These are phyloP conservation scores for Cutaneotrichosporon mucoides DNA, from an alignment of 1,284 basidiomycete genomes.

Conservation along the genomic window DNA sequence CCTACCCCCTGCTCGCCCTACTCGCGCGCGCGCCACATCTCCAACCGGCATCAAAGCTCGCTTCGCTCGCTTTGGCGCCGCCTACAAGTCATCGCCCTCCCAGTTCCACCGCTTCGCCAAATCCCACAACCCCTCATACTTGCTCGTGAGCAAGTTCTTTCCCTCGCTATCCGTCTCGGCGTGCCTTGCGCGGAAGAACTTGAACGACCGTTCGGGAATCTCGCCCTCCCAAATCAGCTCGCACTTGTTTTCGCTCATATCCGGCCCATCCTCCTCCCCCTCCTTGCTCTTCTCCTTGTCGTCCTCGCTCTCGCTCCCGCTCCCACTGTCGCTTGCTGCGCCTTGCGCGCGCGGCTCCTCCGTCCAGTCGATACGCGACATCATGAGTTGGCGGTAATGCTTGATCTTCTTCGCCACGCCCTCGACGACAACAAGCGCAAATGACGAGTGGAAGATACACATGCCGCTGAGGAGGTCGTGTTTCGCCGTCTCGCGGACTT, in stretches of 20 bases:
- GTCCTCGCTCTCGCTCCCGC: conserved; percentile 42
- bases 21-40: too few species aligned
- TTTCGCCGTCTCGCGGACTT: conserved; percentile 92
- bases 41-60: too few species aligned
- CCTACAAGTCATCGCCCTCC: conserved; percentile 45
- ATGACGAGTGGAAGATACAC: conserved; percentile 81
- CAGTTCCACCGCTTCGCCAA: conserved; percentile 66
- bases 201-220: conserved; percentile 75
- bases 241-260: conserved; percentile 79
- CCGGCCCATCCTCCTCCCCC: conserved; percentile 47
- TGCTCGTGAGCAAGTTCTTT: conserved; percentile 62
- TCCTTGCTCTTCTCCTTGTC: conserved; percentile 27
- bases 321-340: conserved; percentile 47
- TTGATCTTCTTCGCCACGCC: conserved; percentile 81
- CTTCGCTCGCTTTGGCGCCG: too few species aligned
- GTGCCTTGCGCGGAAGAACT: conserved; percentile 72
- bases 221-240: conserved; percentile 90
- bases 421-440: conserved; percentile 90
- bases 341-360: conserved; percentile 74
- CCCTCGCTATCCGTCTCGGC: conserved; percentile 81
- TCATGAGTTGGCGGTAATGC: conserved; percentile 83
- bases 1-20: too few species aligned
- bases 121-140: conserved; percentile 74
- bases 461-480: conserved; percentile 83
- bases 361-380: conserved; percentile 88